Base-by-base conservation (phyloP, 352 stramenopile species). In the Saprolegnia diclina region DNA sequence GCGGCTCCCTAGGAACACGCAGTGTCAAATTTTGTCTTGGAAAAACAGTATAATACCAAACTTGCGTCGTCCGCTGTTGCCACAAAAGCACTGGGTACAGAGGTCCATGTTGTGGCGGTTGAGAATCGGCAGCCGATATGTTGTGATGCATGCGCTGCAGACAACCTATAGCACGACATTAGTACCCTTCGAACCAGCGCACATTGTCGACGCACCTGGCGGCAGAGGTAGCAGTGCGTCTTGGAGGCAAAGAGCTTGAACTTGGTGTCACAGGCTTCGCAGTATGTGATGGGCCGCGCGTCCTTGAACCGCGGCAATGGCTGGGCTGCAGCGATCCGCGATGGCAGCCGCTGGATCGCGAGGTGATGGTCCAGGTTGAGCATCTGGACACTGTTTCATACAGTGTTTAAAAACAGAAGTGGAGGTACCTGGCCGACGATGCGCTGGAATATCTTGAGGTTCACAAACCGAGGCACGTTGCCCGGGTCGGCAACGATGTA, bases 321-420 rank as follows among this genome's bases (percentile, higher is more conserved):
- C 3, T 59, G 11, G 1, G 13, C 52, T 13, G 52, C n/a, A 7
- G 19, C 11, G n/a, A 59, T 14, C 24, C 11, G 11, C 24, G 24
- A 42, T 11, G 52, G 52, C 13, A 59, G 35, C 35, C 52, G 24
- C 35, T 59, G 52, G 13, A 59, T 3, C 11, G 52, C 52, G 3
- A 59, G 19, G 35, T 59, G 35, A 59, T 59, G 35, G 11, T 59
- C 52, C 13, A 59, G 35, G 9, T 59, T 59, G 35, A 59, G 52
- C 52, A 59, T 40, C 52, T 59, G 11, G n/a, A 40, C 16, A 42
- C 19, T 42, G 24, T 26, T 24, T 59, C 1, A 14, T 16, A 59
- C 52, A 14, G 42, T 48, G 13, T 4, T n/a, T 48, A 7, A 48
- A 35, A 6, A 54, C 24, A 54, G 24, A 6, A 29, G 4, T 4